Base-by-base conservation (phyloP, 495 filamentous ascomycete species). In the Aspergillus baeticus region DNA sequence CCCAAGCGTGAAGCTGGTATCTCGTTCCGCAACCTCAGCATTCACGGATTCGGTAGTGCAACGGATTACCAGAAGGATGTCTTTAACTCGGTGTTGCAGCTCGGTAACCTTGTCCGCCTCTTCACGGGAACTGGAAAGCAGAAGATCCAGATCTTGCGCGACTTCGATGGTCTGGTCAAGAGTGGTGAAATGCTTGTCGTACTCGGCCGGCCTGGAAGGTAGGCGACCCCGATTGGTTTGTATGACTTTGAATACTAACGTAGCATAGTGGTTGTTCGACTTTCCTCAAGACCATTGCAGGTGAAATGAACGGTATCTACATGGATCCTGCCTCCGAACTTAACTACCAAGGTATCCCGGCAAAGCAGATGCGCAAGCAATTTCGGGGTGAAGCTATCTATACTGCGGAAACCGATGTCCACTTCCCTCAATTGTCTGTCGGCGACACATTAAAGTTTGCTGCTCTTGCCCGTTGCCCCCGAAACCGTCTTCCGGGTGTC, bases 61-160 rank as follows among this genome's bases (percentile, higher is more conserved):
- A 89, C 88, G 2, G 89, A 92, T 69, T 93, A 89, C 64, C 90
- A 94, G 67, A 92, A 92, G 74, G 84, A 88, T 70, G 84, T 90
- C 48, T 73, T 80, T 59, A 92, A 91, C 68, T 73, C 86, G 22
- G 79, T 84, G 64, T 69, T 90, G 42, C 80, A 86, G 57, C 60
- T 74, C 11, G 75, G 74, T 18, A 76, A 77, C 6, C 48, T 83
- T 7, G 64, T 77, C 23, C 77, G 75, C 44, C 58, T 62, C 31
- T 17, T 79, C 5, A 64, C 71, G 44, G 79, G 79, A 15, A 68
- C 72, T 23, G 75, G 77, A 6, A 76, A 81, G 66, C 70, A 82
- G 36, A 79, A 81, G 65, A 86, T 87, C 66, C 69, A 89, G 34
- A 92, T 93, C 53, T 73, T 94, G 29, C 82, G 82, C 26, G 71